Conservation (phyloP, 2,329 filamentous ascomycete species). For the Colletotrichum sp. region DNA sequence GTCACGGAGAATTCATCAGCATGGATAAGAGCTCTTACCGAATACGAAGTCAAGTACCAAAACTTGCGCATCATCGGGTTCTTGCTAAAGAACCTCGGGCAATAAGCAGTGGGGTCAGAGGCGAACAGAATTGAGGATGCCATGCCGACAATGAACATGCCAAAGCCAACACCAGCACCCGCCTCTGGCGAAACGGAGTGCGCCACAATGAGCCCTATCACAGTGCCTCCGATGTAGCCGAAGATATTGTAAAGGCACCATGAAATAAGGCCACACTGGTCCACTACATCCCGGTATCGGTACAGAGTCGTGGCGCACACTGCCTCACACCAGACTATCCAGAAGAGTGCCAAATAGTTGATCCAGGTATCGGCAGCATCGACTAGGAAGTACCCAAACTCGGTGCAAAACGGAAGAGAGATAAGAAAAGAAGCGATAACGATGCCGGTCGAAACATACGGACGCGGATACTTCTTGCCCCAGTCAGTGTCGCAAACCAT, state of each 20-base stretch:
- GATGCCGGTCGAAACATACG: slow-evolving; percentile 47
- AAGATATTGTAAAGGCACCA: slow-evolving; percentile 45
- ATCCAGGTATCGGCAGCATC: slow-evolving; percentile 58
- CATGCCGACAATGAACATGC: slow-evolving; percentile 46
- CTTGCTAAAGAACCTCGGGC: background rate
- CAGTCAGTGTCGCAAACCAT: slow-evolving; percentile 49
- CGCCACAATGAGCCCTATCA: slow-evolving; percentile 52
- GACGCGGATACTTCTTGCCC: slow-evolving; percentile 43
- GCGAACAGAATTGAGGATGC: slow-evolving; percentile 37
- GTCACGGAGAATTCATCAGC: too few species aligned
- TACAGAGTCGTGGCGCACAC: slow-evolving; percentile 56
- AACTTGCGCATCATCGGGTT: background rate
- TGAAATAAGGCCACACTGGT: slow-evolving; percentile 45
- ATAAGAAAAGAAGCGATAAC: slow-evolving; percentile 51
- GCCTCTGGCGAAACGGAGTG: slow-evolving; percentile 44
- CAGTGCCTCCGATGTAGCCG: slow-evolving; percentile 52
- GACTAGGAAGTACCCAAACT: slow-evolving; percentile 58
- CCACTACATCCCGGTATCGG: slow-evolving; percentile 48
- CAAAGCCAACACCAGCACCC: slow-evolving; percentile 54
- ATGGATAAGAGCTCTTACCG: background rate
- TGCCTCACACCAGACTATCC: slow-evolving; percentile 56
- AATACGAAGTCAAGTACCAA: slow-evolving; percentile 4
- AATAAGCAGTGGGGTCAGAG: background rate
- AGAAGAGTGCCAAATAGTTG: slow-evolving; percentile 55
- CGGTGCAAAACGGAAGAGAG: slow-evolving; percentile 57